Evolutionary conservation across 768 basidiomycete genomes (phyloP).

Genomic region (Boletus reticuloceps): DNA sequence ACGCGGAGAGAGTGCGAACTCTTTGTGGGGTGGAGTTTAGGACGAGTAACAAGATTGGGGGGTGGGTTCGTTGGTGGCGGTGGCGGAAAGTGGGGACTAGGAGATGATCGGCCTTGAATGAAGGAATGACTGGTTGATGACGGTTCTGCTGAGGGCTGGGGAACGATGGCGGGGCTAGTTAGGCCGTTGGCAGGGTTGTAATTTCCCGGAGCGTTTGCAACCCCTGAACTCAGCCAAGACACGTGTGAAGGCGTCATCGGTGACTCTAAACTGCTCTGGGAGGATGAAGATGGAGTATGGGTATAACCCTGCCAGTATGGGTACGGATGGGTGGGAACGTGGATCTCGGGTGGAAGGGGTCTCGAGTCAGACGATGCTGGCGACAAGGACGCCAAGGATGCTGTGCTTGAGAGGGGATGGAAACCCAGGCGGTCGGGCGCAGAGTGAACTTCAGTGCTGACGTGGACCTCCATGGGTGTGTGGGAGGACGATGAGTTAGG

Average conservation of each 20-base stretch:
- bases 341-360: slow-evolving; percentile 32
- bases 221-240: slow-evolving; percentile 34
- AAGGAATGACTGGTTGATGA: slow-evolving; percentile 16
- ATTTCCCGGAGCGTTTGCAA: slow-evolving; percentile 2
- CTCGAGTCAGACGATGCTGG: slow-evolving; percentile 17
- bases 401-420: slow-evolving; percentile 20
- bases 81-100: slow-evolving; percentile 33
- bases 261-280: slow-evolving; percentile 32
- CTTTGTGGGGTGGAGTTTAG: slow-evolving; percentile 34
- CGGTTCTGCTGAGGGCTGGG: slow-evolving; percentile 2
- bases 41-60: slow-evolving; percentile 24
- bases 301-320: slow-evolving; percentile 34
- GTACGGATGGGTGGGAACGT: slow-evolving; percentile 32
- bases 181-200: slow-evolving; percentile 2
- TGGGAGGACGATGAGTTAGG: slow-evolving; percentile 5
- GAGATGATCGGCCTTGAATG: slow-evolving; percentile 21
- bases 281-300: slow-evolving; percentile 30
- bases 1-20: slow-evolving; percentile 45
- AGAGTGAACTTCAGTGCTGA: slow-evolving; percentile 30
- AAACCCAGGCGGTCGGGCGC: slow-evolving; percentile 11
- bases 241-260: slow-evolving; percentile 38
- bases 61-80: slow-evolving; percentile 32
- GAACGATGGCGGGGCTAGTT: neutral
- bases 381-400: slow-evolving; percentile 15
- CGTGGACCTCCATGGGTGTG: slow-evolving; percentile 24